These are phyloP conservation scores for Borovskyia barvae DNA, from an alignment of 208 protist species.

Conservation along the genomic window DNA sequence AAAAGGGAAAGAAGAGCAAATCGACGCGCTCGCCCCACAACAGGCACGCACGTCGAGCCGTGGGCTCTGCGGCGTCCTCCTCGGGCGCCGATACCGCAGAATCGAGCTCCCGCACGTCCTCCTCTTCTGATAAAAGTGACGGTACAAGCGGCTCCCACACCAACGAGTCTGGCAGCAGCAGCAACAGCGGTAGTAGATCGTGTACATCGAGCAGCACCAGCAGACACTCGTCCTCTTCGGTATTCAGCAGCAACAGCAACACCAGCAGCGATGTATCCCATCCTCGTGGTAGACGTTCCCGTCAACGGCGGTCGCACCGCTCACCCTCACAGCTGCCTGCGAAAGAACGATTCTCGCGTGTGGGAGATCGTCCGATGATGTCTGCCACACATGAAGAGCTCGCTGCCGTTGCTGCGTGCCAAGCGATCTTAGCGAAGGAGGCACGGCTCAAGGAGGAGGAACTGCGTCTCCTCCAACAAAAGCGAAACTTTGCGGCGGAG, in stretches of 20 bases:
- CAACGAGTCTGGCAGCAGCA: slow-evolving; percentile 6
- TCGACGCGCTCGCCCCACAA: background rate
- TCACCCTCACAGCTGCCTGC: background rate
- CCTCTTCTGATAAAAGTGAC: slow-evolving; percentile 1
- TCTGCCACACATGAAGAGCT: slow-evolving; percentile 23
- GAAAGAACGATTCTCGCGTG: too few species aligned
- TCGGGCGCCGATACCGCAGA: background rate
- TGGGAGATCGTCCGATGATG: slow-evolving; percentile 3
- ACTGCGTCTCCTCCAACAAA: slow-evolving; percentile 48
- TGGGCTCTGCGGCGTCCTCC: background rate
- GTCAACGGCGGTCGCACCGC: background rate
- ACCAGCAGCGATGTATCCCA: slow-evolving; percentile 3
- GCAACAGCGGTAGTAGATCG: slow-evolving; percentile 1
- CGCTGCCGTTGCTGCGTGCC: slow-evolving; percentile 44
- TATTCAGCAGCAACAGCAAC: slow-evolving; percentile 10
- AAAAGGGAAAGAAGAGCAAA: background rate
- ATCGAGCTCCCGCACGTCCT: background rate
- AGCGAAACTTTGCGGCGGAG: slow-evolving; percentile 48
- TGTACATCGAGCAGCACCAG: slow-evolving; percentile 11
- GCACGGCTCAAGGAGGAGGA: slow-evolving; percentile 44
- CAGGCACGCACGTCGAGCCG: background rate
- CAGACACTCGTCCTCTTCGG: too few species aligned
- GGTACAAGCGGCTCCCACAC: background rate
- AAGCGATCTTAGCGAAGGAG: slow-evolving; percentile 53
- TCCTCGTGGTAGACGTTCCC: too few species aligned